Evolutionary conservation across 768 basidiomycete species (phyloP).

Genomic region (Sarcodon sp.): DNA sequence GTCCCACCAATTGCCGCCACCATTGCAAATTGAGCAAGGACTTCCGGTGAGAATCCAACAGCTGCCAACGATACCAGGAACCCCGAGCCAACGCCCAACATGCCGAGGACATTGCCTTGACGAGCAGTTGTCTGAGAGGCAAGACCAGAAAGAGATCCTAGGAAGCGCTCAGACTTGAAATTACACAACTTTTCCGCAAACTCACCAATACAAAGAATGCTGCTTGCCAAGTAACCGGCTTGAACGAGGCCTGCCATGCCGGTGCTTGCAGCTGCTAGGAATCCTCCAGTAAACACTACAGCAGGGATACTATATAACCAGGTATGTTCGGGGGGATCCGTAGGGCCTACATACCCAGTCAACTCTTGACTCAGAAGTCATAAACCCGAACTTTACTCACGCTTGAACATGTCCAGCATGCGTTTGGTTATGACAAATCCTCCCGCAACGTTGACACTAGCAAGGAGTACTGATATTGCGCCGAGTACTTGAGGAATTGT

Average conservation of each 20-base stretch:
- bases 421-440: constrained; percentile 86
- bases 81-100: constrained; percentile 74
- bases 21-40: constrained; percentile 67
- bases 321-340: constrained; percentile 81
- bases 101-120: constrained; percentile 81
- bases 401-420: constrained; percentile 90
- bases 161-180: background rate
- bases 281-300: constrained; percentile 72
- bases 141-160: constrained; percentile 71
- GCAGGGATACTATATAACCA: constrained; percentile 77
- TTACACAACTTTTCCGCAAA: background rate
- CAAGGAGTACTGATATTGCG: constrained; percentile 74
- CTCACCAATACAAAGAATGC: constrained; percentile 74
- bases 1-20: constrained; percentile 65
- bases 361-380: background rate
- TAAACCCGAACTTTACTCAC: constrained; percentile 22
- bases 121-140: constrained; percentile 73
- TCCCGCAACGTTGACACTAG: constrained; percentile 80
- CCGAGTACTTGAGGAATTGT: constrained; percentile 74
- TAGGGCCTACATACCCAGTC: constrained; percentile 35
- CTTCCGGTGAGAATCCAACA: constrained; percentile 68
- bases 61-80: constrained; percentile 72
- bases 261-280: constrained; percentile 69
- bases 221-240: constrained; percentile 78
- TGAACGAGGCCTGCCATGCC: constrained; percentile 82